Evolutionary conservation across 345 rosid species (phyloP).

Genomic region (Salix brachista): DNA sequence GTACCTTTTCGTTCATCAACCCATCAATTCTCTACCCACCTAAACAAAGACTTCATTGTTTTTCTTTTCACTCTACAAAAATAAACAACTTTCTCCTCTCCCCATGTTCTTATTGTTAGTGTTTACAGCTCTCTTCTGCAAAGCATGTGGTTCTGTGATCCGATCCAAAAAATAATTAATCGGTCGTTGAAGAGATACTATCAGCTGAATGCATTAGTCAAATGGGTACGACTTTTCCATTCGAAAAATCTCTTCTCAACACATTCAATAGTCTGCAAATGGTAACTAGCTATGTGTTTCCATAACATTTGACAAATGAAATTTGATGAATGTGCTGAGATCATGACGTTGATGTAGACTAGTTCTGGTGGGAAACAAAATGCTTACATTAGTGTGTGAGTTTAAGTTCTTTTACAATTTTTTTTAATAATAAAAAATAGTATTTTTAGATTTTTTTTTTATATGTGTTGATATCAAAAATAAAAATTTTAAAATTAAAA

Average conservation of each 20-base stretch:
- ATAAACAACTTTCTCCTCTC: slow-evolving; percentile 9
- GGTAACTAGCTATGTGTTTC: neutral
- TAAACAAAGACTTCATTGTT: slow-evolving; percentile 48
- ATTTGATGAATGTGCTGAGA: neutral
- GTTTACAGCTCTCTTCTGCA: slow-evolving; percentile 15
- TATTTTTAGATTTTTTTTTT: too few relatives aligned
- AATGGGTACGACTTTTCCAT: slow-evolving; percentile 33
- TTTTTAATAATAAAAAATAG: too few relatives aligned
- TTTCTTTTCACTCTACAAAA: slow-evolving; percentile 16
- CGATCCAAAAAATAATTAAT: slow-evolving; percentile 2
- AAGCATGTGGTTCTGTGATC: slow-evolving; percentile 15
- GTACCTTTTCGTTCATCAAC: slow-evolving; percentile 32
- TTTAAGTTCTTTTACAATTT: neutral
- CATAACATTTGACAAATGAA: neutral
- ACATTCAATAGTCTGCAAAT: neutral
- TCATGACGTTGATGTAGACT: neutral
- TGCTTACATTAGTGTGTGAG: neutral
- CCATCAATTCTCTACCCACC: slow-evolving; percentile 43
- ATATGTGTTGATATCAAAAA: too few relatives aligned
- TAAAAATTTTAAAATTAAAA: too few relatives aligned
- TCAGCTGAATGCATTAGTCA: slow-evolving; percentile 23
- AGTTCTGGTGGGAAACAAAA: neutral
- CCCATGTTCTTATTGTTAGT: slow-evolving; percentile 15
- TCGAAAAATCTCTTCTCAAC: slow-evolving; percentile 14
- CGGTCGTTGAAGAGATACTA: slow-evolving; percentile 4